phyloP scores from a whole-genome alignment of 2,329 filamentous ascomycete genomes.

The Xylaria sp. region DNA sequence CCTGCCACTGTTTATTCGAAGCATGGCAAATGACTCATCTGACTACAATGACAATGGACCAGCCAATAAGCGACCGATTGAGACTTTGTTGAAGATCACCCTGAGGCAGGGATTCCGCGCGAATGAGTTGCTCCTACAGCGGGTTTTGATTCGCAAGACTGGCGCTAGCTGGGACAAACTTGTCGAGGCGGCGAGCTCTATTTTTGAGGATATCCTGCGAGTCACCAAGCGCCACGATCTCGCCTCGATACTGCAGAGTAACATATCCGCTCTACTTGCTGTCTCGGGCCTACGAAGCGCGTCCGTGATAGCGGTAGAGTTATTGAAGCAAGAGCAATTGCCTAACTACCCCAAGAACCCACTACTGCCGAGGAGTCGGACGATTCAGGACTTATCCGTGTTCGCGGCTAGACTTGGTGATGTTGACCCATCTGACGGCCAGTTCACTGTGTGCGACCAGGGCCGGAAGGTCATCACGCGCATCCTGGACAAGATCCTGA shows the following conservation, averaged over 20 bases:
- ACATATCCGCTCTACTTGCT: conserved; percentile 40
- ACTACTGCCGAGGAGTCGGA: conserved; percentile 44
- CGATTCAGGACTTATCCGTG: conserved; percentile 45
- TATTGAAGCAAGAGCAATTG: conserved; percentile 45
- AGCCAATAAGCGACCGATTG: conserved; percentile 30
- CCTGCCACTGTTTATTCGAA: conserved; percentile 37
- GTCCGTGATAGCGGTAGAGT: conserved; percentile 44
- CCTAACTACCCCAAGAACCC: conserved; percentile 43
- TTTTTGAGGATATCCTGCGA: conserved; percentile 42
- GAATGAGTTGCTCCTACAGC: conserved; percentile 43
- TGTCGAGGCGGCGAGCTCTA: conserved; percentile 38
- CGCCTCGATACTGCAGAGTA: conserved; percentile 36
- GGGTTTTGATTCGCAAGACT: conserved; percentile 43
- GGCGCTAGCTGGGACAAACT: conserved; percentile 43
- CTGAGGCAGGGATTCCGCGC: conserved; percentile 35
- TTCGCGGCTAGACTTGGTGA: conserved; percentile 44
- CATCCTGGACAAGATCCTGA: conserved; percentile 45
- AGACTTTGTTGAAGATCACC: conserved; percentile 35
- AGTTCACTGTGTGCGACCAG: conserved; percentile 42
- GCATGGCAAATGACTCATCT: conserved; percentile 29
- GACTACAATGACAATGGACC: conserved; percentile 25
- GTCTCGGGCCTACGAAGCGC: conserved; percentile 44
- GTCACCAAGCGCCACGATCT: conserved; percentile 42
- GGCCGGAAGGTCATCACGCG: conserved; percentile 44
- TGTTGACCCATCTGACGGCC: conserved; percentile 41